Evolutionary conservation across 2,329 filamentous ascomycete species (phyloP), one percentile per base, ranked within the genome.

Genomic region (Paradendryphiella salina): DNA sequence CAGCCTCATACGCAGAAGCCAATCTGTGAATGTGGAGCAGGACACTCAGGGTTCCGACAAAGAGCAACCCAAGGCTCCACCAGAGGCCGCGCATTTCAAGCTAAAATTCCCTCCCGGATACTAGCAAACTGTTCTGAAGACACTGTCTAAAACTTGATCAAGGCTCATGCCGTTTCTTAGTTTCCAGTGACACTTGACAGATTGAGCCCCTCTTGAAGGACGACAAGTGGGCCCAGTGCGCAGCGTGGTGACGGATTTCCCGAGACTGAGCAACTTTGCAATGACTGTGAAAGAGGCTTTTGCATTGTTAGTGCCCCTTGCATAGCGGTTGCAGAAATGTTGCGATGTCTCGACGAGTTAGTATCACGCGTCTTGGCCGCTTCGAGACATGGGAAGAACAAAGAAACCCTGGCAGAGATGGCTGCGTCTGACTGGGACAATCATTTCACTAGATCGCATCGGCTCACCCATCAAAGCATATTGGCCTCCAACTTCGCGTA

Each of bases 361-460:
- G 56, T 52, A 57, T 54, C 54, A 36, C 42, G 51, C 57, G 62
- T 61, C 65, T 69, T 65, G 59, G 64, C 69, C 69, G 66, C 57
- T 68, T 68, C 54, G 53, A 63, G 68, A 54, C 50, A 54, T 52
- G 50, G 46, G 50, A 42, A 57, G 65, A 67, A 73, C 69, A 72
- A 73, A 72, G 70, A 69, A 72, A 63, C 52, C 43, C 50, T 60
- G 63, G 61, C 59, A 60, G 67, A 62, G 50, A 45, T 54, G 49
- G 50, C 61, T 68, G 64, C 63, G 66, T 66, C 57, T 64, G 67
- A 63, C 64, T 66, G 57, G 62, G 59, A 72, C 69, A 72, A 67
- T 67, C 45, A 64, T 64, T 64, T 69, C 66, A 62, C 62, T 62
- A 63, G 62, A 62, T 63, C 57, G 39, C 52, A 57, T 14, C 55